Percentiles rank a stretch among this genome's conserved stretches.
Evolutionary conservation across 2,329 filamentous ascomycete genomes (phyloP).

Genomic region (Ascochyta fabae): DNA sequence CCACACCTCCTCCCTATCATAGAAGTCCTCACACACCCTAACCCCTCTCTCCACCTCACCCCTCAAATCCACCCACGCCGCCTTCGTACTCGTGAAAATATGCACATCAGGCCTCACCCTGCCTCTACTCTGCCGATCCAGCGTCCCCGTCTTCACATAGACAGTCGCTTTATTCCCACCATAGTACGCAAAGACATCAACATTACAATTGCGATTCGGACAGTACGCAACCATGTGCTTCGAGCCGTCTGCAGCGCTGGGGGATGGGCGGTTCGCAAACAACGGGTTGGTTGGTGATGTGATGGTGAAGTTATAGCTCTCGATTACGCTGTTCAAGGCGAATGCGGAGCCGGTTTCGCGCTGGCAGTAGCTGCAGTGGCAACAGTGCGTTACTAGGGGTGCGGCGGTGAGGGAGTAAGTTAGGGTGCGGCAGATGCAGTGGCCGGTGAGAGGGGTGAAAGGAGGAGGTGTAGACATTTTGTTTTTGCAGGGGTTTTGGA

Average conservation of each 20-base stretch:
- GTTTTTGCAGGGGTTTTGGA: too few species aligned
- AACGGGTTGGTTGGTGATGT: conserved; percentile 31
- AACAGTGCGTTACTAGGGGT: conserved; percentile 54
- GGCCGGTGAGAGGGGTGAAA: conserved; percentile 24
- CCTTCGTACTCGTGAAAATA: conserved; percentile 52
- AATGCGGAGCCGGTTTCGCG: conserved; percentile 53
- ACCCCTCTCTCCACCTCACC: too few species aligned
- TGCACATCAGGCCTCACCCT: conserved; percentile 55
- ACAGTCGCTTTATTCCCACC: conserved; percentile 33
- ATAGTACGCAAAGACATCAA: conserved; percentile 55
- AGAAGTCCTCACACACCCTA: too few species aligned
- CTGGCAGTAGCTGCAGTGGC: conserved; percentile 58
- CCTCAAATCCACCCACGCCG: conserved; percentile 36
- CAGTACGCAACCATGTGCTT: conserved; percentile 54
- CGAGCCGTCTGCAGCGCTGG: conserved; percentile 38
- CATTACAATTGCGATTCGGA: conserved; percentile 47
- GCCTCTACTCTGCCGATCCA: conserved; percentile 47
- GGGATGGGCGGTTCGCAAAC: conserved; percentile 47
- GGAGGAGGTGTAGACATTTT: too few species aligned
- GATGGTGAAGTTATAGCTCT: conserved; percentile 47
- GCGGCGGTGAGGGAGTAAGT: conserved; percentile 33
- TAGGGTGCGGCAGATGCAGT: conserved; percentile 37
- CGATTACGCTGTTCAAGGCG: conserved; percentile 53
- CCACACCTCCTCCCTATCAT: too few species aligned
- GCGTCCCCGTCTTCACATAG: conserved; percentile 55